Evolutionary conservation across 495 filamentous ascomycete species (phyloP).

Genomic region (Lasiosphaeria hispida): DNA sequence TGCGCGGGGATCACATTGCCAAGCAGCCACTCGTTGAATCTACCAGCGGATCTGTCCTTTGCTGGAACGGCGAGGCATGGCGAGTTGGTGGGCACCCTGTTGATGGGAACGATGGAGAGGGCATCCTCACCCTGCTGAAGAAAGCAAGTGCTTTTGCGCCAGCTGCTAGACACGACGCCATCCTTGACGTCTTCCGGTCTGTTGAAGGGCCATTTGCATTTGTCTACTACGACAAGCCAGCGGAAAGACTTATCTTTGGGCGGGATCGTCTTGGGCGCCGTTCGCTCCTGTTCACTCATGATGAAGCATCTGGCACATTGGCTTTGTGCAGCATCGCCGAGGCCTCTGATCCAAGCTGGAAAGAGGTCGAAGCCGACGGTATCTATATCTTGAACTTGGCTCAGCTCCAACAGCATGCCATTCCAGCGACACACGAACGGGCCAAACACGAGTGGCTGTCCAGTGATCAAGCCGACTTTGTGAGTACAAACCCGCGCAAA

Average conservation of each 20-base stretch:
- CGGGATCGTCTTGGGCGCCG: slow-evolving; percentile 84
- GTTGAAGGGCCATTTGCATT: slow-evolving; percentile 90
- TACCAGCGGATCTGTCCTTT: slow-evolving; percentile 66
- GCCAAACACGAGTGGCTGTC: slow-evolving; percentile 24
- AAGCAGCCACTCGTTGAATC: slow-evolving; percentile 69
- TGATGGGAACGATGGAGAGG: slow-evolving; percentile 72
- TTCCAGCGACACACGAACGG: background rate
- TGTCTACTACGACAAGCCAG: slow-evolving; percentile 71
- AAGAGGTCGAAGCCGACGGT: slow-evolving; percentile 80
- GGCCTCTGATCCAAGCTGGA: slow-evolving; percentile 55
- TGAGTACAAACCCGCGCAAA: slow-evolving; percentile 29
- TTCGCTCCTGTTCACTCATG: slow-evolving; percentile 63
- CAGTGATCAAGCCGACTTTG: slow-evolving; percentile 31
- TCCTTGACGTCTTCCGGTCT: slow-evolving; percentile 55
- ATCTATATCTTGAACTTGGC: slow-evolving; percentile 61
- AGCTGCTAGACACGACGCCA: slow-evolving; percentile 27
- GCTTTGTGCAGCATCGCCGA: slow-evolving; percentile 75
- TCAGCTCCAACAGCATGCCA: background rate
- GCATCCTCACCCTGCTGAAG: slow-evolving; percentile 63
- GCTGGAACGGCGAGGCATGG: slow-evolving; percentile 99
- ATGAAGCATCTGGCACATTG: slow-evolving; percentile 46
- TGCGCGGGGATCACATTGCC: slow-evolving; percentile 71
- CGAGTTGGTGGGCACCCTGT: slow-evolving; percentile 56
- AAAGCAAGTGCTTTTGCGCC: slow-evolving; percentile 37
- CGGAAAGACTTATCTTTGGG: slow-evolving; percentile 67